Base-by-base conservation (phyloP, 106 monocot genomes). In the Ottelia alismoides region DNA sequence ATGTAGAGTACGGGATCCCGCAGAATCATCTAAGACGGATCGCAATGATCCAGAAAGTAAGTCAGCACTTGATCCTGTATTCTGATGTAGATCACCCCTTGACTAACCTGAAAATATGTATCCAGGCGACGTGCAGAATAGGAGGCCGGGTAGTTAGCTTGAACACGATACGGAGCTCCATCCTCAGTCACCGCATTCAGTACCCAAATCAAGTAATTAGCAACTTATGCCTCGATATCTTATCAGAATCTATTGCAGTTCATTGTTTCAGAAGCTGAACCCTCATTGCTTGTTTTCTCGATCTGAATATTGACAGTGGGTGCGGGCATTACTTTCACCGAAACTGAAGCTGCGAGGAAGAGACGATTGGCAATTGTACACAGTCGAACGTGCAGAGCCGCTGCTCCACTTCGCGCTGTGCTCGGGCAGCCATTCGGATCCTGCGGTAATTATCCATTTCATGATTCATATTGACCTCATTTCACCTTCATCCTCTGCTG, bases 381-480 rank as follows among this genome's bases (percentile, higher is more conserved):
- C 96, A 0, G 67, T 89, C 18, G 84, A 81, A 22, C 71, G 68
- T 25, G 54, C 70, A 4, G 96, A 89, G 51, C 85, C 89, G 60
- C 79, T 89, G 22, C 61, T 89, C 20, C 74, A 82, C 49, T 98
- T 89, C 40, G 82, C 89, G 25, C 79, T 98, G 47, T 98, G 85
- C 70, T 82, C 89, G 2, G 96, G 96, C 24, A 85, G 76, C 77
- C 85, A 88, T 67, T 98, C 96, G 31, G 96, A 98, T 70, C 96
- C 96, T 28, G 89, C 85, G 58, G 96, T 98, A 82, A 59, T 1
- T 25, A 14, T 45, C 27, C 27, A 1, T 27, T 25, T 60, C 6
- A 2, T 27, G 26, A 1, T 19, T 19, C 11, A 26, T 23, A 3
- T 0, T 20, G 22, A 27, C 3, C 29, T 6, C 53, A 27, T 54